Conservation (phyloP, 768 basidiomycete species). For the Lentinula sp. region DNA sequence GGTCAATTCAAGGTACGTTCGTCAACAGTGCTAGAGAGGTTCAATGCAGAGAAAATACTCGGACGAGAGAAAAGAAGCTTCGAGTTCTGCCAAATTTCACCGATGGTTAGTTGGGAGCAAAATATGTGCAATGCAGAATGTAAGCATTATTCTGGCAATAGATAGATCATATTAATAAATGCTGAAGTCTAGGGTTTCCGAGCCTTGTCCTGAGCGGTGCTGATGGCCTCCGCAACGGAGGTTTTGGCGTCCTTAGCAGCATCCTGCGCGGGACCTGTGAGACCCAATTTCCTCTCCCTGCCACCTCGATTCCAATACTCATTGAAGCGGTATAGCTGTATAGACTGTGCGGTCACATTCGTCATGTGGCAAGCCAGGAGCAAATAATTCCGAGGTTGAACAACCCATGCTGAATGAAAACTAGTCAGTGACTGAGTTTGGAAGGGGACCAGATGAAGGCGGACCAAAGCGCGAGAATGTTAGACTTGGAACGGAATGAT, state of each 20-base stretch:
- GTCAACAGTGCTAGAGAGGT: background rate
- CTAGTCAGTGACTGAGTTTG: slow-evolving; percentile 1
- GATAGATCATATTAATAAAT: background rate
- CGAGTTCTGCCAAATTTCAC: background rate
- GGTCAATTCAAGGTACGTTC: background rate
- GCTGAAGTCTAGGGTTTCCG: slow-evolving; percentile 19
- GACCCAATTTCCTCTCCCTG: slow-evolving; percentile 60
- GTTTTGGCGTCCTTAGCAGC: slow-evolving; percentile 25
- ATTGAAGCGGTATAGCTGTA: slow-evolving; percentile 81
- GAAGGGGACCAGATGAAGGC: slow-evolving; percentile 16
- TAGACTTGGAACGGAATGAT: slow-evolving; percentile 26
- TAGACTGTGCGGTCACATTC: slow-evolving; percentile 79
- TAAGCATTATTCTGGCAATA: background rate
- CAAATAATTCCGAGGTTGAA: slow-evolving; percentile 93
- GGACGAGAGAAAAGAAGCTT: background rate
- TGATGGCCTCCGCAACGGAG: slow-evolving; percentile 44
- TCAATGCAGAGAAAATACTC: background rate
- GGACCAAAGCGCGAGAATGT: slow-evolving; percentile 96
- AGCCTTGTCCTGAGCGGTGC: slow-evolving; percentile 35
- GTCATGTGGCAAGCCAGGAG: slow-evolving; percentile 92
- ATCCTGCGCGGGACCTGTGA: slow-evolving; percentile 19
- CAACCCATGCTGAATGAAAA: slow-evolving; percentile 71
- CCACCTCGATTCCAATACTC: slow-evolving; percentile 93
- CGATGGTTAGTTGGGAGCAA: background rate
- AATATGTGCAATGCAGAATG: background rate